Evolutionary conservation across 768 basidiomycete species (phyloP).

Genomic region (Russula lepida): DNA sequence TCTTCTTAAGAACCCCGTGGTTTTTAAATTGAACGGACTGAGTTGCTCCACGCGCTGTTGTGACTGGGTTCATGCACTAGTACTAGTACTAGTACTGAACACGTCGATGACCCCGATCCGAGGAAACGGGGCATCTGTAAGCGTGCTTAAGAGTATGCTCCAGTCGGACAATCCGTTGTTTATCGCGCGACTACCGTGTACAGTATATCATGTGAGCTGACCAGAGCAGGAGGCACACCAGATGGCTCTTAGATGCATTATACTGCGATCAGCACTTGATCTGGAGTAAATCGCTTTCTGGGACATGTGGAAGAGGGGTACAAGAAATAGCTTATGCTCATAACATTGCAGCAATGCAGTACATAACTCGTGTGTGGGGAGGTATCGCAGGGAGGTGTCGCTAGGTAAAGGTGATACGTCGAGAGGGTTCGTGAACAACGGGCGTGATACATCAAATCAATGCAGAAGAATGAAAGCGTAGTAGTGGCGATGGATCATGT

Average conservation of each 20-base stretch:
- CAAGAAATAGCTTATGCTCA: background rate
- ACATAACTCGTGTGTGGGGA: slow-evolving; percentile 5
- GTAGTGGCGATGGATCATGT: slow-evolving; percentile 26
- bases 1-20: no score
- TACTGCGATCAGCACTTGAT: no score
- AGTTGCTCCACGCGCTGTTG: no score
- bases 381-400: slow-evolving; percentile 19
- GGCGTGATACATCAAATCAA: slow-evolving; percentile 13
- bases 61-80: background rate
- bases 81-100: background rate
- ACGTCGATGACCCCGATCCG: background rate
- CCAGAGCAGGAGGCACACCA: no score
- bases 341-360: slow-evolving; percentile 12
- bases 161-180: background rate
- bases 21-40: no score
- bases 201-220: background rate
- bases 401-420: slow-evolving; percentile 3
- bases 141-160: background rate
- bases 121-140: background rate
- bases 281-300: background rate
- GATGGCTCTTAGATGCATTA: background rate
- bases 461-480: background rate
- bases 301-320: background rate
- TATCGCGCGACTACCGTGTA: background rate
- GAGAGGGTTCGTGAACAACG: slow-evolving; percentile 5